A percentile compares a stretch with the other conserved stretches of the same genome.
Evolutionary conservation across 75 land plant species (phyloP).

Genomic region (Cunninghamia lanceolata): DNA sequence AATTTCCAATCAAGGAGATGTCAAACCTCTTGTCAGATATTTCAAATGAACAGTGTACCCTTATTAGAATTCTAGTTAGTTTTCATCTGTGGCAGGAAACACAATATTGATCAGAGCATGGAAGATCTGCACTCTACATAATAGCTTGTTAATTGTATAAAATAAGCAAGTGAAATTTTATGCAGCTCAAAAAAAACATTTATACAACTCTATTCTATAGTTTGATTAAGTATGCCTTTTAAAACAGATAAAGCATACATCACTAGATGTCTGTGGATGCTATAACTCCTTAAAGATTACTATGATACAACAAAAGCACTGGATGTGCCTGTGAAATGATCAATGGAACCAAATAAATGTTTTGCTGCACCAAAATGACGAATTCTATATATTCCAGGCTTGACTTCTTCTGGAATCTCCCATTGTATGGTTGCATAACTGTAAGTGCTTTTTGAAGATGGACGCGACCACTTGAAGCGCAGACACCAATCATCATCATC

Average conservation of each 20-base stretch:
- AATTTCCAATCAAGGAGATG: background rate
- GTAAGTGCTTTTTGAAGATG: slow-evolving; percentile 13
- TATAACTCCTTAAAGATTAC: background rate
- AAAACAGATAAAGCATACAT: background rate
- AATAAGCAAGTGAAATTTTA: background rate
- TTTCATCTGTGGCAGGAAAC: background rate
- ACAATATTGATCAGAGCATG: background rate
- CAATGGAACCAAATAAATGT: slow-evolving; percentile 33
- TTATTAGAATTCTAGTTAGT: background rate
- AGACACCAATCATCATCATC: slow-evolving; percentile 79
- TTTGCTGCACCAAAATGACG: slow-evolving; percentile 78
- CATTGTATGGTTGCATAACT: slow-evolving; percentile 72
- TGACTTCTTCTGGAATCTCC: slow-evolving; percentile 63
- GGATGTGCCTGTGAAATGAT: slow-evolving; percentile 73
- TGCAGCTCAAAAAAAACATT: background rate
- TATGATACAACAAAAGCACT: slow-evolving; percentile 58
- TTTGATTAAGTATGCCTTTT: background rate
- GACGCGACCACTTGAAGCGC: slow-evolving; percentile 51
- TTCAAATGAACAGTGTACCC: background rate
- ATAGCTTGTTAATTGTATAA: background rate
- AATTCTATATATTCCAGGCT: slow-evolving; percentile 66
- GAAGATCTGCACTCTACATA: background rate
- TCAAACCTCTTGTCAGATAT: background rate
- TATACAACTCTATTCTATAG: background rate
- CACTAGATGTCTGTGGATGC: background rate